Conservation (phyloP, 352 stramenopile genomes). For the Hyaloperonospora brassicae region DNA sequence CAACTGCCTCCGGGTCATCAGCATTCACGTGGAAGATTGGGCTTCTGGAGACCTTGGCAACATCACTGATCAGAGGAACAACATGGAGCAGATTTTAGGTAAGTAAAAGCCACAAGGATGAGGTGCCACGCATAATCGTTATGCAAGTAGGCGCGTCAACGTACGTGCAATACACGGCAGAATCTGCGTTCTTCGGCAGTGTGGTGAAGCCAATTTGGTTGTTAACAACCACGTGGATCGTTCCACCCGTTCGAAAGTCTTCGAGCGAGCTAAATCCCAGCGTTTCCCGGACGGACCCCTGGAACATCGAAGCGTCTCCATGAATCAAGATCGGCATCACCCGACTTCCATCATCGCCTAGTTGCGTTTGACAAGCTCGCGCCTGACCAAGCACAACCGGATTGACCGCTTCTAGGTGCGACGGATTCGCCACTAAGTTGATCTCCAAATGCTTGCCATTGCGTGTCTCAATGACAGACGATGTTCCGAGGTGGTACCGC, state of each 20-base stretch:
- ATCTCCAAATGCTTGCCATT: slow-evolving; percentile 62
- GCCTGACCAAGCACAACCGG: slow-evolving; percentile 94
- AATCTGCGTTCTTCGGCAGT: slow-evolving; percentile 93
- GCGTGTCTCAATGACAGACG: slow-evolving; percentile 57
- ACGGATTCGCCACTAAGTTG: slow-evolving; percentile 95
- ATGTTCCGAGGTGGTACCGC: slow-evolving; percentile 81
- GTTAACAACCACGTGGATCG: slow-evolving; percentile 99
- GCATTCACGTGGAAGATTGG: slow-evolving; percentile 94
- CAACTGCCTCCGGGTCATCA: slow-evolving; percentile 92
- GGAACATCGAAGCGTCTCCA: slow-evolving; percentile 92
- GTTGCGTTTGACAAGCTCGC: slow-evolving; percentile 87
- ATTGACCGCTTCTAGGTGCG: slow-evolving; percentile 98
- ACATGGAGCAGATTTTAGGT: slow-evolving; percentile 4
- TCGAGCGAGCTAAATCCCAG: slow-evolving; percentile 84
- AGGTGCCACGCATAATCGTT: not conserved
- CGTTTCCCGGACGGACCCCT: slow-evolving; percentile 74
- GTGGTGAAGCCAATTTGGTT: slow-evolving; percentile 99
- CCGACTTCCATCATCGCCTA: slow-evolving; percentile 74
- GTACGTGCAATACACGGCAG: slow-evolving; percentile 93
- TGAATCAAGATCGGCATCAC: slow-evolving; percentile 97
- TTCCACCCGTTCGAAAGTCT: slow-evolving; percentile 95
- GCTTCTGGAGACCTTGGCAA: slow-evolving; percentile 95
- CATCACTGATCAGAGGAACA: slow-evolving; percentile 57
- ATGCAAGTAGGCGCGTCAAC: slow-evolving; percentile 10
- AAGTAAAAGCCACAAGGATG: slow-evolving; percentile 1